Conservation (phyloP, 2,329 filamentous ascomycete genomes). For the Colletotrichum sp. region DNA sequence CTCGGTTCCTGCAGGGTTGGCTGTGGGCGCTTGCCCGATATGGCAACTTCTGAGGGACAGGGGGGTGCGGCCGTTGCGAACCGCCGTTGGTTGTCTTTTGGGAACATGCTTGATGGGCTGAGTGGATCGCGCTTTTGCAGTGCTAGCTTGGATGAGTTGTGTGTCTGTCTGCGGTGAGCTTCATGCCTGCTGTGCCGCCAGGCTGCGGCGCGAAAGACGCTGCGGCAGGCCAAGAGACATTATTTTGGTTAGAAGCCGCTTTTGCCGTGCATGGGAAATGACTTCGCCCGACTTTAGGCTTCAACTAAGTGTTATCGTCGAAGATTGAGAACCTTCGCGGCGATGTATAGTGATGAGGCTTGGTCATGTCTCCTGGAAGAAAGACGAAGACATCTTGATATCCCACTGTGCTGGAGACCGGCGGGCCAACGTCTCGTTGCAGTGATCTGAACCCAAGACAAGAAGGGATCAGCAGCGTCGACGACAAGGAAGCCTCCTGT, state of each 20-base stretch:
- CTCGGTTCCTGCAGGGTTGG: neutral
- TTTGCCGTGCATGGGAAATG: conserved; percentile 6
- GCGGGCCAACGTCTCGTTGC: neutral
- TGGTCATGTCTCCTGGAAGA: neutral
- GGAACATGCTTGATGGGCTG: neutral
- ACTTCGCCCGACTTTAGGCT: neutral
- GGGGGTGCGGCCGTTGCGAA: neutral
- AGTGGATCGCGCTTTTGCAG: neutral
- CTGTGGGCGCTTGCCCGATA: conserved; percentile 15
- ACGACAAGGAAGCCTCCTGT: neutral
- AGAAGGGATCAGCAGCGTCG: neutral
- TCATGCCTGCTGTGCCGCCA: conserved; percentile 11
- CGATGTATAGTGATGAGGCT: neutral
- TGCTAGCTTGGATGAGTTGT: neutral
- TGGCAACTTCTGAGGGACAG: neutral
- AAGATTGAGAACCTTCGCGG: neutral
- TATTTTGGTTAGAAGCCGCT: neutral
- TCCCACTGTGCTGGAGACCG: neutral
- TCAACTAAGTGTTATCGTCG: neutral
- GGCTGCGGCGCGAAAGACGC: neutral
- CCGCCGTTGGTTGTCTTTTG: neutral
- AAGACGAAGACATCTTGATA: neutral
- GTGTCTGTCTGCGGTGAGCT: neutral
- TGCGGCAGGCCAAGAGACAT: neutral
- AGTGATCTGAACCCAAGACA: neutral